Base-by-base conservation (phyloP, 225 moss, liverwort and hornwort species). In the Neckera pumila region DNA sequence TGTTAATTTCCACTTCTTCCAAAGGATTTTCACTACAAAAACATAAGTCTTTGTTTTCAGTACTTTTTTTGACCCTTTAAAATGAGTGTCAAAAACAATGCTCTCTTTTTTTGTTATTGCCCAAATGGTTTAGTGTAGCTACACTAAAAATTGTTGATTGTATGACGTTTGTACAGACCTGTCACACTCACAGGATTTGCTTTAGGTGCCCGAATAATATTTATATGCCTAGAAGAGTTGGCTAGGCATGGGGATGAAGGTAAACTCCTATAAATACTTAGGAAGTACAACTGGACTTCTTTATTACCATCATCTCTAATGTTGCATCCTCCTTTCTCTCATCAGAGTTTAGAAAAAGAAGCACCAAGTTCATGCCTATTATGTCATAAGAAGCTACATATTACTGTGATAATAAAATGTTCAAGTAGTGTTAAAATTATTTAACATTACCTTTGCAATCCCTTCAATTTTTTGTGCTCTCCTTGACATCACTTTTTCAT, bases 171-270 rank as follows among this genome's bases (percentile, higher is more conserved):
- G 18, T 81, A 59, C 75, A 98, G 97, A 79, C 98, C 98, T 81
- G 96, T 98, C n/a, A 98, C 98, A 9, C 90, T 98, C 78, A 88
- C 91, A 40, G 98, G 97, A 64, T 96, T 94, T 89, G 97, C 96
- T 56, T 84, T 98, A 58, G 98, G 98, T 76, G 95, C 96, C 14
- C 95, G 98, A 67, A 92, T 97, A 6, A 93, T 98, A 84, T 98
- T 96, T 79, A 90, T 91, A 74, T 98, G 97, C 90, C 92, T 98
- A 80, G 96, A 98, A 91, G 95, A 97, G 84, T 89, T 98, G 76
- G 97, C 94, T 25, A 93, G 88, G 78, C 93, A 95, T 87, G 97
- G 95, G 67, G 91, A 95, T 79, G 51, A 84, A 88, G 96, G 96
- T 96, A 84, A 90, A 59, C 26, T 84, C n/a, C 5, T 25, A 59